phyloP scores from a whole-genome alignment of 192 early-diverging fungal species.

The Haplosporangium gracile region DNA sequence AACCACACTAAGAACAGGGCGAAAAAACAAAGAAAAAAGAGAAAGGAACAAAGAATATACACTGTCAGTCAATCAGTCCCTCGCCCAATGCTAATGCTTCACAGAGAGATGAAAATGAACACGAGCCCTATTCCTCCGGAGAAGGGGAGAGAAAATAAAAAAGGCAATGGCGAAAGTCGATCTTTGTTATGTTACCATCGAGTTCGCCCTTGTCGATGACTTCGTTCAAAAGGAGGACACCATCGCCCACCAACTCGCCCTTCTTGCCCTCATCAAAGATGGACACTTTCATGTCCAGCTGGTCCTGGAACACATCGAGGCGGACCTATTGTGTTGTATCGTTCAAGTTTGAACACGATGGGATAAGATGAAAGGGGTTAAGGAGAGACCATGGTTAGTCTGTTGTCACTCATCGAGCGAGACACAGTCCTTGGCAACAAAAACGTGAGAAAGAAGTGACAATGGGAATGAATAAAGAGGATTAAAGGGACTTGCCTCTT shows the following conservation, averaged over 20 bases:
- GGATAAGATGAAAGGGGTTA: neutral
- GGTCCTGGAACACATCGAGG: slow-evolving; percentile 59
- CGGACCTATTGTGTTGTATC: slow-evolving; percentile 45
- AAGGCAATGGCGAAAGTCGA: neutral
- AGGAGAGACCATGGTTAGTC: neutral
- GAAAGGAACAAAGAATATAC: neutral
- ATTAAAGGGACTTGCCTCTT: slow-evolving; percentile 34
- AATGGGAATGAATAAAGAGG: neutral
- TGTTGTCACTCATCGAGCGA: neutral
- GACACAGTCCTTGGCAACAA: neutral
- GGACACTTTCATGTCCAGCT: slow-evolving; percentile 58
- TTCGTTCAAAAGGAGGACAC: slow-evolving; percentile 57
- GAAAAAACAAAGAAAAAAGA: neutral
- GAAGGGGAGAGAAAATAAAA: neutral
- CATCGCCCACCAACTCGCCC: slow-evolving; percentile 64
- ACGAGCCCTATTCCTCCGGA: neutral
- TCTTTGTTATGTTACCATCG: slow-evolving; percentile 51
- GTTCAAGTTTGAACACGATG: neutral
- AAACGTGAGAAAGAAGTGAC: neutral
- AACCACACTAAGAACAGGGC: slow-evolving; percentile 60
- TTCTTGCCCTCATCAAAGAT: slow-evolving; percentile 66
- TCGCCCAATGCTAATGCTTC: neutral
- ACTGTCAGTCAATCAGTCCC: neutral
- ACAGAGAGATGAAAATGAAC: neutral
- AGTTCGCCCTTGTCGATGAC: slow-evolving; percentile 65